A percentile compares a stretch with the other conserved stretches of the same genome.
These are phyloP conservation scores for Pinus albicaulis DNA, from an alignment of 75 land plant species.

Conservation along the genomic window DNA sequence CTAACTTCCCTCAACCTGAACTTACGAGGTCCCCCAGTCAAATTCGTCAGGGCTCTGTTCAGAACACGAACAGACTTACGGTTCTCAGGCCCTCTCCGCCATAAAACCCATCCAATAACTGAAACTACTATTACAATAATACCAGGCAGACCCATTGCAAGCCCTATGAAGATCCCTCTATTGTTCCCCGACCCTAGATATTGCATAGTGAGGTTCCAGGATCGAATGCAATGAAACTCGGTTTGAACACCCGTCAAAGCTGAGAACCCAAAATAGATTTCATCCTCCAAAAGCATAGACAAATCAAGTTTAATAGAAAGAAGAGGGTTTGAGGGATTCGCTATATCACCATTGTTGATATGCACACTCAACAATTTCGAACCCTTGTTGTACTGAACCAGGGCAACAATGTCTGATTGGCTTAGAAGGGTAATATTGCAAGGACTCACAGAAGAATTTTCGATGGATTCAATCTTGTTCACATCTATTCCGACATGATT, in stretches of 20 bases:
- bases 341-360: background rate
- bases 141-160: background rate
- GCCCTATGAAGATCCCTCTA: background rate
- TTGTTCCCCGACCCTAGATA: background rate
- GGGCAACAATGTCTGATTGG: background rate
- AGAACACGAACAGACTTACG: background rate
- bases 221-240: constrained; percentile 31
- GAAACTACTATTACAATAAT: background rate
- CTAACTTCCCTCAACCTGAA: constrained; percentile 25
- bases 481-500: constrained; percentile 46
- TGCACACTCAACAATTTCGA: constrained; percentile 16
- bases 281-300: constrained; percentile 19
- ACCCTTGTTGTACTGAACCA: constrained; percentile 26
- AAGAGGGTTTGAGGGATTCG: background rate
- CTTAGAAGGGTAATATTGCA: constrained; percentile 15
- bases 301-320: constrained; percentile 24
- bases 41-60: constrained; percentile 5
- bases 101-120: background rate
- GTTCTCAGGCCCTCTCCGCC: background rate
- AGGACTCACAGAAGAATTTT: constrained; percentile 10
- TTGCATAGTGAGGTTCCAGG: constrained; percentile 29
- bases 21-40: constrained; percentile 17
- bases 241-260: constrained; percentile 34
- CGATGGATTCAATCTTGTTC: constrained; percentile 23
- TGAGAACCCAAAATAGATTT: constrained; percentile 51